Base-by-base conservation (phyloP, 495 filamentous ascomycete species). In the Massariosphaeria phaeospora region DNA sequence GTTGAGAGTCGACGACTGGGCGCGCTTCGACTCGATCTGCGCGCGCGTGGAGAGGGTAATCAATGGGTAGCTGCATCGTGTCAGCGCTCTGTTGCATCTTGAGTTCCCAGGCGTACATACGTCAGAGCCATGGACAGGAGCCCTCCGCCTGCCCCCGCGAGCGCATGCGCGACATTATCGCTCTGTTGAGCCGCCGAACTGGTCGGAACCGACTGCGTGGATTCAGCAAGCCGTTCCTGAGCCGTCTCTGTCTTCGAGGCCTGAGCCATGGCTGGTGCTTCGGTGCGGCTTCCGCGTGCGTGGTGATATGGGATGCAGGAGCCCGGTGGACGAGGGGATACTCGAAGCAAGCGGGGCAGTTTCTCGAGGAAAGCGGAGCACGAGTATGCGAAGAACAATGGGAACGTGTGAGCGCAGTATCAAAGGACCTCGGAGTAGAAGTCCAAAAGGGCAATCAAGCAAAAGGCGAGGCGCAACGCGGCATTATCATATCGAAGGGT, bases 1-100 rank as follows among this genome's bases (percentile, higher is more conserved):
- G 55, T 89, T 80, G 40, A 87, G 76, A 57, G 89, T 88, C 41
- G 82, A 79, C 7, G 88, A 86, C 43, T 94, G 82, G 40, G 88
- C 89, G 51, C 89, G 87, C 71, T 89, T 91, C 29, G 91, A 96
- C 70, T 99, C 93, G 67, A 99, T 90, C 71, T 99, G 93, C 27
- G 94, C 93, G 67, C 93, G 85, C 20, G 93, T 99, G 12, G 93
- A 99, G 48, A 99, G 85, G 9, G 93, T 99, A 61, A 99, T 93
- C 50, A 99, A 81, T 13, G 93, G 93, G 68, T 98, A 97, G 48
- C 88, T 91, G 56, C 25, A 44, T 46, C 48, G n/a, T 13, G 39
- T 63, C 46, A 57, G 51, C n/a, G n/a, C n/a, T n/a, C n/a, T n/a
- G n/a, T n/a, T n/a, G n/a, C n/a, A n/a, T n/a, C n/a, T n/a, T n/a